Conservation (phyloP, 805 yeast genomes). For the Saturnispora diversa region DNA sequence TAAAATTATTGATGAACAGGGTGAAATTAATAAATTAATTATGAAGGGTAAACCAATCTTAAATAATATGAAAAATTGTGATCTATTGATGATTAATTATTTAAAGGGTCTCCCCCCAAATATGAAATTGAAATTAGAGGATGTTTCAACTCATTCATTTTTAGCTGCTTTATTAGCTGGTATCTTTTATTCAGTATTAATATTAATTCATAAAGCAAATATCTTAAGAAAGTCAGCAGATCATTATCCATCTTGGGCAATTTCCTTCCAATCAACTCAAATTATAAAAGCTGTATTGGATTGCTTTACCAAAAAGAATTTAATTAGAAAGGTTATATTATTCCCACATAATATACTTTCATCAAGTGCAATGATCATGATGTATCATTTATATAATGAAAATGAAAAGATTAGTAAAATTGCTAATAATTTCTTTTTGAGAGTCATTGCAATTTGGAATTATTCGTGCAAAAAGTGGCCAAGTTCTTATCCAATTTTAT, state of each 20-base stretch:
- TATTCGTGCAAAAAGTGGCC: slow-evolving; percentile 44
- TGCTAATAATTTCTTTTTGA: slow-evolving; percentile 21
- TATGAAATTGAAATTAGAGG: slow-evolving; percentile 53
- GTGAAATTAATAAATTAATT: slow-evolving; percentile 58
- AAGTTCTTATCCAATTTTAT: slow-evolving; percentile 45
- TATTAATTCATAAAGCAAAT: slow-evolving; percentile 63
- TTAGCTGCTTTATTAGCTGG: slow-evolving; percentile 53
- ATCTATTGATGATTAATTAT: slow-evolving; percentile 72
- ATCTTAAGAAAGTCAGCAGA: slow-evolving; percentile 35
- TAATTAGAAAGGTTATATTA: slow-evolving; percentile 35
- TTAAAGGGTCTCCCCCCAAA: slow-evolving; percentile 56
- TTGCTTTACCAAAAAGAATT: slow-evolving; percentile 45
- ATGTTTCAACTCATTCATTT: slow-evolving; percentile 44
- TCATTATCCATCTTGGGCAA: slow-evolving; percentile 59
- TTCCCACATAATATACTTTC: slow-evolving; percentile 36
- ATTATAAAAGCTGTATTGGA: slow-evolving; percentile 60
- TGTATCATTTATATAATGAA: slow-evolving; percentile 46
- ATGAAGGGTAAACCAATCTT: slow-evolving; percentile 34
- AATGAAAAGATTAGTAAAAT: slow-evolving; percentile 21
- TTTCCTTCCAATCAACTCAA: slow-evolving; percentile 74
- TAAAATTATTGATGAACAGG: slow-evolving; percentile 58
- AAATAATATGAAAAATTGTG: slow-evolving; percentile 49
- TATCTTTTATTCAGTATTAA: slow-evolving; percentile 66
- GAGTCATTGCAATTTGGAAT: slow-evolving; percentile 27
- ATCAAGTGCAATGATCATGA: slow-evolving; percentile 57